These are phyloP conservation scores for Boletus bicolor DNA, from an alignment of 768 basidiomycete species.

Conservation along the genomic window DNA sequence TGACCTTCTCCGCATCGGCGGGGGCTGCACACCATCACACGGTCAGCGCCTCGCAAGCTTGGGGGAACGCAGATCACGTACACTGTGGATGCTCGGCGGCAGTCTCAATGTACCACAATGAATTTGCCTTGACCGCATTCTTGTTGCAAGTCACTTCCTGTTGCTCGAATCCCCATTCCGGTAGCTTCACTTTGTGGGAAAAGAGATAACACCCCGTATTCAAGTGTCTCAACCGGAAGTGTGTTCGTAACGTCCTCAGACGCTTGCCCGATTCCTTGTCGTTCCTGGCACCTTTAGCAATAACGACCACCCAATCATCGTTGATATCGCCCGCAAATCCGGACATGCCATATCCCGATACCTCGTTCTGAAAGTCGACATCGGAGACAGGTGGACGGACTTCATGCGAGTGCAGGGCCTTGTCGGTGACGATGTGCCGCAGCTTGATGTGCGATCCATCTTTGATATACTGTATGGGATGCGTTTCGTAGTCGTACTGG, in stretches of 20 bases:
- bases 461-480: conserved; percentile 61
- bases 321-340: conserved; percentile 87
- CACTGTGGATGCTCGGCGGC: conserved; percentile 60
- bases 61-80: conserved; percentile 39
- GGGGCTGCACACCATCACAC: conserved; percentile 49
- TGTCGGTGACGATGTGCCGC: conserved; percentile 75
- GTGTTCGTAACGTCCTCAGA: conserved; percentile 74
- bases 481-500: conserved; percentile 46
- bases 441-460: conserved; percentile 74
- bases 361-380: conserved; percentile 99
- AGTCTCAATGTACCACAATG: conserved; percentile 93
- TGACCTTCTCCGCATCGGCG: conserved; percentile 70
- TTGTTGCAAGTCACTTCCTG: conserved; percentile 99
- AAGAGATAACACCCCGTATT: conserved; percentile 95
- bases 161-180: conserved; percentile 97
- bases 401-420: conserved; percentile 93
- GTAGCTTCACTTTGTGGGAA: conserved; percentile 96
- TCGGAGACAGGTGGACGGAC: conserved; percentile 92
- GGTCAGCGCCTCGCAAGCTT: neutral
- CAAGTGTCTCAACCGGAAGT: conserved; percentile 79
- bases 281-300: conserved; percentile 61
- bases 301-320: conserved; percentile 91
- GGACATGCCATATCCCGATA: conserved; percentile 87
- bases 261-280: conserved; percentile 69
- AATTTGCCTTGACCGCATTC: conserved; percentile 86